Percentiles rank a stretch among this genome's conserved stretches.
Evolutionary conservation across 208 protist genomes (phyloP).

Genomic region (Wallacemonas rigidus): DNA sequence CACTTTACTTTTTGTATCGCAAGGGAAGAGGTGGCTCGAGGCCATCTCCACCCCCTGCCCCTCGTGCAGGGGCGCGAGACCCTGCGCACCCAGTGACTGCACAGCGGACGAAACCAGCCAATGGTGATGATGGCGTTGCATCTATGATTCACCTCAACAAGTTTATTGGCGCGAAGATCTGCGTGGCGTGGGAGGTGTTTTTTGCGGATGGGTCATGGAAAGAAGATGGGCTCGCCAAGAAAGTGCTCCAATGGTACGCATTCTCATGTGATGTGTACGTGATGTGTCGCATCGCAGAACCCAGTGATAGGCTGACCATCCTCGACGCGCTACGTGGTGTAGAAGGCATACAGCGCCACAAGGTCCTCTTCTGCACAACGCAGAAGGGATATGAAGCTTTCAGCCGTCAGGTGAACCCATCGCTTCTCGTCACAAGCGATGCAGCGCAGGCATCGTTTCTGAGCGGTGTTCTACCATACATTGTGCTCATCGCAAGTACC

Average conservation of each 20-base stretch:
- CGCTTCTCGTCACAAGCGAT: slow-evolving; percentile 67
- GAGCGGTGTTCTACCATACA: slow-evolving; percentile 62
- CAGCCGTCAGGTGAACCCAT: slow-evolving; percentile 76
- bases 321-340: slow-evolving; percentile 45
- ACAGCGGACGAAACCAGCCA: background rate
- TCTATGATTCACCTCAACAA: slow-evolving; percentile 34
- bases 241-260: slow-evolving; percentile 44
- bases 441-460: slow-evolving; percentile 53
- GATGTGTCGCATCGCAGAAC: slow-evolving; percentile 66
- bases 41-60: slow-evolving; percentile 10
- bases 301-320: slow-evolving; percentile 52
- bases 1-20: slow-evolving; percentile 51
- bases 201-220: slow-evolving; percentile 46
- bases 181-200: slow-evolving; percentile 77
- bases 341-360: slow-evolving; percentile 59
- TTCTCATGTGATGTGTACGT: slow-evolving; percentile 70
- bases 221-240: slow-evolving; percentile 45
- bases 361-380: slow-evolving; percentile 84
- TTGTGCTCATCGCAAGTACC: slow-evolving; percentile 52
- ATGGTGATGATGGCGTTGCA: background rate
- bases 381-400: slow-evolving; percentile 86
- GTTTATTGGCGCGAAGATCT: slow-evolving; percentile 61
- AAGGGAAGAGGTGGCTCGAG: slow-evolving; percentile 22
- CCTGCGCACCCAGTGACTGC: background rate
- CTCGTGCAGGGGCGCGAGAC: background rate